Evolutionary conservation across 495 filamentous ascomycete genomes (phyloP).

Genomic region (Penicillium macrosclerotiorum): DNA sequence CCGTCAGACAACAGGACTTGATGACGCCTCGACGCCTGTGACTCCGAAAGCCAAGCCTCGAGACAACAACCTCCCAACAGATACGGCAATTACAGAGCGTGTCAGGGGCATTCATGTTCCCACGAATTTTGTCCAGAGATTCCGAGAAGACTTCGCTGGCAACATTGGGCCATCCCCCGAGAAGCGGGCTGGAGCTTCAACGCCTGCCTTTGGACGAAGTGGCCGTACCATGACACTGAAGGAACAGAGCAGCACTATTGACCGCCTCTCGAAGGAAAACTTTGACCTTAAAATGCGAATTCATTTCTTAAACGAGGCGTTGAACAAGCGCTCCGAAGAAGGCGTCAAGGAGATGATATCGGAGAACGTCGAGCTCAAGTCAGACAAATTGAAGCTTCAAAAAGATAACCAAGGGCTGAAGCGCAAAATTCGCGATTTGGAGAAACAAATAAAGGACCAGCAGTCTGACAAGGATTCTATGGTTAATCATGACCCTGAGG

Average conservation of each 20-base stretch:
- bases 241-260: constrained; percentile 95
- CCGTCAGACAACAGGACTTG: constrained; percentile 24
- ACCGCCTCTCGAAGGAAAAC: constrained; percentile 87
- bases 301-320: constrained; percentile 88
- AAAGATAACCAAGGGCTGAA: constrained; percentile 83
- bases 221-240: constrained; percentile 89
- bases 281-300: constrained; percentile 98
- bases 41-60: constrained; percentile 50
- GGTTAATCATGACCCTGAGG: constrained; percentile 59
- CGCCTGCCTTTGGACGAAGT: constrained; percentile 56
- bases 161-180: constrained; percentile 54
- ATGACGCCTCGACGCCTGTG: constrained; percentile 30
- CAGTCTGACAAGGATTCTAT: constrained; percentile 57
- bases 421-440: constrained; percentile 75
- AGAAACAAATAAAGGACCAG: constrained; percentile 74
- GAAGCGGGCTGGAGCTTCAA: constrained; percentile 48
- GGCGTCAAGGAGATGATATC: constrained; percentile 95
- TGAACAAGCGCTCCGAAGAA: constrained; percentile 93
- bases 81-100: constrained; percentile 85
- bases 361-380: constrained; percentile 94
- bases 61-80: constrained; percentile 62
- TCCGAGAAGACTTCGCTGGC: constrained; percentile 59
- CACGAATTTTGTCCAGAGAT: constrained; percentile 82
- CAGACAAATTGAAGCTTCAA: constrained; percentile 78
- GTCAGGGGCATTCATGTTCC: constrained; percentile 87